Conservation (phyloP, 1,284 basidiomycete genomes). For the Tetrapyrgos nigripes region DNA sequence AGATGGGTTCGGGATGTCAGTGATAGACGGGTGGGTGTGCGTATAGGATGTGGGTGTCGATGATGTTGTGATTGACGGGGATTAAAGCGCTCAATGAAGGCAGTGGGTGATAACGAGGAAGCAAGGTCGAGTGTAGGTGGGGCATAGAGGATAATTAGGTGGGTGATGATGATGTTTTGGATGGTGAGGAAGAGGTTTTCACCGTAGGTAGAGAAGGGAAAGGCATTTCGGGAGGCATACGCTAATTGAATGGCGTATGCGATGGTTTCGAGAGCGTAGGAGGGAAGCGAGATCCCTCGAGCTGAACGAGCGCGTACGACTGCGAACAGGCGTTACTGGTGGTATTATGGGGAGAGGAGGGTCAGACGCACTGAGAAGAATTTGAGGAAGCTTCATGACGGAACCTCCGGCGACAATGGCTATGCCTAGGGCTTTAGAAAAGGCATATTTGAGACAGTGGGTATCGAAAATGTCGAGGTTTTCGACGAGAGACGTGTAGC, state of each 20-base stretch:
- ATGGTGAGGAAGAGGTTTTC: conserved; percentile 90
- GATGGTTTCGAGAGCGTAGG: conserved; percentile 87
- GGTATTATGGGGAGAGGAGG: too few relatives aligned
- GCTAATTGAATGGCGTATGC: conserved; percentile 86
- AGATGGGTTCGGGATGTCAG: too few relatives aligned
- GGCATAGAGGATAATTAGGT: conserved; percentile 77
- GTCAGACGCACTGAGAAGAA: conserved; percentile 69
- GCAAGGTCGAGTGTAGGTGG: conserved; percentile 21
- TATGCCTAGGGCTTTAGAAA: conserved; percentile 92
- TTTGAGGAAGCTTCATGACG: conserved; percentile 95
- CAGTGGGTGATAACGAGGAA: neutral
- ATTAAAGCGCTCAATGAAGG: neutral
- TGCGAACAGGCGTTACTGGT: too few relatives aligned
- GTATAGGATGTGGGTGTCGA: neutral
- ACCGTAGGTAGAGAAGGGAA: conserved; percentile 96
- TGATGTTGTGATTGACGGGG: neutral
- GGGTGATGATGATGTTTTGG: conserved; percentile 84
- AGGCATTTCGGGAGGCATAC: conserved; percentile 85
- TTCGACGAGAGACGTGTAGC: too few relatives aligned
- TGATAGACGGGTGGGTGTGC: too few relatives aligned
- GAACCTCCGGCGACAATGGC: conserved; percentile 93
- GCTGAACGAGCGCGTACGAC: conserved; percentile 75
- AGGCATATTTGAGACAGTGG: conserved; percentile 91
- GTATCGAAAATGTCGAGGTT: too few relatives aligned
- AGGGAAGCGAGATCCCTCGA: conserved; percentile 81